Conservation (phyloP, 208 protist species). For the Borovskyia barvae region DNA sequence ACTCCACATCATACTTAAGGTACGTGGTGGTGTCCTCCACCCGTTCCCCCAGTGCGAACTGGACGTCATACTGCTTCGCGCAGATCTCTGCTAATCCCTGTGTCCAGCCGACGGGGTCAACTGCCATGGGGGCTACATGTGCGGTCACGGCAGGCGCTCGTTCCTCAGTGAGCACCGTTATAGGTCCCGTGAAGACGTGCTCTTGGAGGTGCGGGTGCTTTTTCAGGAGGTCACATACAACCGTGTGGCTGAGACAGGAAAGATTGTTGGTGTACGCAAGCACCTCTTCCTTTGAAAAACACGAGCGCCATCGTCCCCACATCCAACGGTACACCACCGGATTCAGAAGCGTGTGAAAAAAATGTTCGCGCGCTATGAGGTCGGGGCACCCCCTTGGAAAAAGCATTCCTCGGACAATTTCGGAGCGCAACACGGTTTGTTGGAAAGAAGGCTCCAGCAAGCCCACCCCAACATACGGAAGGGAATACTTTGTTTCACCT, state of each 20-base stretch:
- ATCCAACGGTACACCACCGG: slow-evolving; percentile 67
- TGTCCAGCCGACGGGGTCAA: slow-evolving; percentile 80
- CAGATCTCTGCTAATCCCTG: slow-evolving; percentile 55
- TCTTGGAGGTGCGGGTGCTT: slow-evolving; percentile 52
- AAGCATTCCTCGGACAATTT: slow-evolving; percentile 48
- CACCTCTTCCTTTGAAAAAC: slow-evolving; percentile 45
- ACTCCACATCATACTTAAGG: slow-evolving; percentile 64
- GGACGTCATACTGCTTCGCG: slow-evolving; percentile 41
- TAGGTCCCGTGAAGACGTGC: slow-evolving; percentile 34
- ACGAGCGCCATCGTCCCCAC: slow-evolving; percentile 40
- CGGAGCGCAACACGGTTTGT: slow-evolving; percentile 24
- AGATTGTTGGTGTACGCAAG: slow-evolving; percentile 78
- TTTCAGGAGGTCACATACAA: slow-evolving; percentile 48
- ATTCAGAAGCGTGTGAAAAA: slow-evolving; percentile 62
- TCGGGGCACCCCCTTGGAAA: slow-evolving; percentile 37
- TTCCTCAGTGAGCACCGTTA: slow-evolving; percentile 20
- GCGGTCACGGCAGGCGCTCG: slow-evolving; percentile 32
- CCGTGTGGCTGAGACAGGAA: slow-evolving; percentile 53
- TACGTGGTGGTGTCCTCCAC: slow-evolving; percentile 52
- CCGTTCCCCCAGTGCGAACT: slow-evolving; percentile 56
- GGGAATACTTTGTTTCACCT: slow-evolving; percentile 55
- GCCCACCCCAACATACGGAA: slow-evolving; percentile 79
- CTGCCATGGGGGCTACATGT: slow-evolving; percentile 51
- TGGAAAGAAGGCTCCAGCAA: slow-evolving; percentile 60
- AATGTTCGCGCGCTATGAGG: slow-evolving; percentile 52